A percentile compares a stretch with the other conserved stretches of the same genome.
Evolutionary conservation across 148 eudicot species (phyloP).

Genomic region (Euryodendron excelsum): DNA sequence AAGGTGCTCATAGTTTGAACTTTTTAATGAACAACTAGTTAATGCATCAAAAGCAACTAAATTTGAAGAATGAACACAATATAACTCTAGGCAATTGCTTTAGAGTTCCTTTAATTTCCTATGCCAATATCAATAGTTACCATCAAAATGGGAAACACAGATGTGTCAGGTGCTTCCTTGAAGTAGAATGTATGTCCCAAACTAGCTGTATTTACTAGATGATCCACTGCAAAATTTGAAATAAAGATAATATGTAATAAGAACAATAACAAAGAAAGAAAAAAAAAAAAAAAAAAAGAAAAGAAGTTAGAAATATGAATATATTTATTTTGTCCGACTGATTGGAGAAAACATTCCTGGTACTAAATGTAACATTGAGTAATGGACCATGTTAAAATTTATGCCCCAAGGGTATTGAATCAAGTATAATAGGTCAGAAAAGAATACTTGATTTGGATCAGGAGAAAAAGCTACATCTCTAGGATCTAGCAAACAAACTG

Average conservation of each 20-base stretch:
- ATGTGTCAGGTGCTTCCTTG: constrained; percentile 76
- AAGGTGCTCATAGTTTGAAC: background rate
- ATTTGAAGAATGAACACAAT: background rate
- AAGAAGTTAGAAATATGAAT: no score
- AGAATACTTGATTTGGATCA: no score
- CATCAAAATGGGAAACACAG: constrained; percentile 76
- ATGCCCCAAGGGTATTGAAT: background rate
- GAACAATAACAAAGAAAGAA: background rate
- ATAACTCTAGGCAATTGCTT: background rate
- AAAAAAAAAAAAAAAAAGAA: no score
- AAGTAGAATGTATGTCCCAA: constrained; percentile 84
- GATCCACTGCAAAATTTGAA: constrained; percentile 62
- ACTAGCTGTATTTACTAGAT: constrained; percentile 85
- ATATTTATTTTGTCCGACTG: background rate
- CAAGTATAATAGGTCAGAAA: background rate
- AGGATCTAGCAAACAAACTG: no score
- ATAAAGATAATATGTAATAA: background rate
- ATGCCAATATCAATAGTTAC: constrained; percentile 27
- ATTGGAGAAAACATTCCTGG: background rate
- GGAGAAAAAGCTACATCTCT: no score
- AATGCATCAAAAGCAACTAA: background rate
- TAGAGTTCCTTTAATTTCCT: background rate
- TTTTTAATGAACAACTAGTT: background rate
- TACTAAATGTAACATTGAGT: background rate
- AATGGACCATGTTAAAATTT: background rate